Conservation (phyloP, 2,329 filamentous ascomycete genomes). For the Diaporthe ilicicola region DNA sequence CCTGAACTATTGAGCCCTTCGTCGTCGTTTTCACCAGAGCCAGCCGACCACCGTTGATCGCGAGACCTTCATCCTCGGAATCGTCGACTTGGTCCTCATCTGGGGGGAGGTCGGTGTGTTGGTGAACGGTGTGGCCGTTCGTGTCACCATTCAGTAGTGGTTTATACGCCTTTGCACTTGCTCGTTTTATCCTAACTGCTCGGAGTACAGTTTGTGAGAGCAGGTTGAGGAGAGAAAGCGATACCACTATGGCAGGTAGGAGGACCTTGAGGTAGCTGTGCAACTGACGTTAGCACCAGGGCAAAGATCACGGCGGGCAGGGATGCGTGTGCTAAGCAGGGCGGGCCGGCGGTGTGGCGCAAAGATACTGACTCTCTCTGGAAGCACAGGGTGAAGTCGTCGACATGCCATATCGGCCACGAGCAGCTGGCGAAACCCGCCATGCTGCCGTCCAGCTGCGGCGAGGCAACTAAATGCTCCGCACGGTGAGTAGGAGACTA, state of each 20-base stretch:
- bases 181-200: conserved; percentile 59
- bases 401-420: conserved; percentile 68
- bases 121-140: conserved; percentile 47
- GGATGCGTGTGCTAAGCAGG: conserved; percentile 20
- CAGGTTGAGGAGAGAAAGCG: conserved; percentile 75
- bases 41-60: conserved; percentile 64
- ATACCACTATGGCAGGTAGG: conserved; percentile 77
- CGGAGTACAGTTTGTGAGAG: conserved; percentile 64
- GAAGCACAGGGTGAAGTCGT: conserved; percentile 72
- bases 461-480: neutral
- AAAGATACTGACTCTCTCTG: conserved; percentile 65
- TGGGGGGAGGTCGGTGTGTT: conserved; percentile 62
- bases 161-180: conserved; percentile 60
- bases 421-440: conserved; percentile 63
- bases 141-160: conserved; percentile 53
- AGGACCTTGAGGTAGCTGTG: conserved; percentile 80
- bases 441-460: conserved; percentile 28
- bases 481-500: neutral
- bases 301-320: neutral
- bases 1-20: conserved; percentile 71
- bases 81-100: conserved; percentile 52
- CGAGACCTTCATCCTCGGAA: conserved; percentile 68
- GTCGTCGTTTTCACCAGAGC: conserved; percentile 68
- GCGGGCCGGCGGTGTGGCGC: conserved; percentile 15
- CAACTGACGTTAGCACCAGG: conserved; percentile 13